Conservation (phyloP, 2,329 filamentous ascomycete species). For the Hawksworthiomyces lignivorus region DNA sequence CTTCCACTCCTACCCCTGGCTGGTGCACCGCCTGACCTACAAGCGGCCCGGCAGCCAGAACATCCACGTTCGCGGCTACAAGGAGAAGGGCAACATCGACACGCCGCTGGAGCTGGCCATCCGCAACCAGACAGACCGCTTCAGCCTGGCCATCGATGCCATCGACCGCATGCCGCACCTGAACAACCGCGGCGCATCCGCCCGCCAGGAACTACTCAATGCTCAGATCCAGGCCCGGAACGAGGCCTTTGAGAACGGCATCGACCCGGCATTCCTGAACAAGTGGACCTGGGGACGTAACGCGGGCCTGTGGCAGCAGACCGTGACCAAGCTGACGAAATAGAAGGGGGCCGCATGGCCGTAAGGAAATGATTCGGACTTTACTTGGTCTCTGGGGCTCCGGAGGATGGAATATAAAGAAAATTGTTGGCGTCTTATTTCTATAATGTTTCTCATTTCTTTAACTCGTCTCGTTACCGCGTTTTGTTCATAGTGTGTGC, state of each 20-base stretch:
- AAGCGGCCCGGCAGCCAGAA: conserved; percentile 61
- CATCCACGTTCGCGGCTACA: conserved; percentile 70
- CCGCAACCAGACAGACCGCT: conserved; percentile 69
- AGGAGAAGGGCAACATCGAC: conserved; percentile 78
- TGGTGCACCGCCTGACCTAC: conserved; percentile 70
- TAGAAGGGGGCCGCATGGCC: too few species aligned
- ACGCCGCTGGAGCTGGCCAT: conserved; percentile 73
- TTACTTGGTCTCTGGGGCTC: too few species aligned
- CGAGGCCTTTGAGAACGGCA: conserved; percentile 60
- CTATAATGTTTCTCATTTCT: too few species aligned
- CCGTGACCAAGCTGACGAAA: conserved; percentile 7
- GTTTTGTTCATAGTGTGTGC: too few species aligned
- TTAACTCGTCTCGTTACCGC: too few species aligned
- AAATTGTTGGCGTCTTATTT: too few species aligned
- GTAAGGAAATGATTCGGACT: too few species aligned
- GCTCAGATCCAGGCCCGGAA: conserved; percentile 56
- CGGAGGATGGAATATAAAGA: too few species aligned
- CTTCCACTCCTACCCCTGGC: conserved; percentile 78
- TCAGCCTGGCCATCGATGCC: conserved; percentile 68
- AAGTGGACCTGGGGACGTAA: conserved; percentile 56
- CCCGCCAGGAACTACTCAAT: conserved; percentile 57
- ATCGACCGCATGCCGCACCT: conserved; percentile 60
- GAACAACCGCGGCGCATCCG: conserved; percentile 54
- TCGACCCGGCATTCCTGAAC: conserved; percentile 59
- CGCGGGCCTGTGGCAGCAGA: conserved; percentile 21